phyloP scores from a whole-genome alignment of 2,329 filamentous ascomycete species.

The Herpotrichia juniperi region DNA sequence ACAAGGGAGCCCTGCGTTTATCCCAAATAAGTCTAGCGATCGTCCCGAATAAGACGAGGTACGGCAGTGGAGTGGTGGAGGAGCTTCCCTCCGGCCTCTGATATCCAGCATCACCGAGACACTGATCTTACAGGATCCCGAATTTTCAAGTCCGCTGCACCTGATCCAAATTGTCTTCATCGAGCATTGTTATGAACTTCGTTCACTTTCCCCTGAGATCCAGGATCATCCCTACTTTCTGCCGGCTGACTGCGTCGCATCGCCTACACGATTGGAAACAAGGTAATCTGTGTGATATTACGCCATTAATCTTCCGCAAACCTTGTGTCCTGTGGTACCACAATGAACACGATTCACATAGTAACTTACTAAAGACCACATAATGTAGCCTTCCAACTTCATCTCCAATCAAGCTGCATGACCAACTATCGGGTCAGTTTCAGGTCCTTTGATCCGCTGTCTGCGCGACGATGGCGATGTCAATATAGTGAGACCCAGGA shows the following conservation, averaged over 20 bases:
- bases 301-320: conserved; percentile 30
- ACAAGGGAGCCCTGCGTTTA: not conserved
- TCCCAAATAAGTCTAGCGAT: not conserved
- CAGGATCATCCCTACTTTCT: conserved; percentile 14
- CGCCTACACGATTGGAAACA: conserved; percentile 16
- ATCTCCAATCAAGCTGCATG: conserved; percentile 11
- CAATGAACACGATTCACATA: not conserved
- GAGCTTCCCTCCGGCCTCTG: not conserved
- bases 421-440: conserved; percentile 13
- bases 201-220: conserved; percentile 2
- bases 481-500: not conserved
- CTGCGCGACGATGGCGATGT: not conserved
- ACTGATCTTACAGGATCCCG: not conserved
- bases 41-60: not conserved
- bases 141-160: not conserved
- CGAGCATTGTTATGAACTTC: not conserved
- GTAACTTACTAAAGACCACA: not conserved
- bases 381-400: conserved; percentile 1
- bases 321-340: conserved; percentile 8
- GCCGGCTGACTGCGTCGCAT: conserved; percentile 23
- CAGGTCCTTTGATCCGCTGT: conserved; percentile 14
- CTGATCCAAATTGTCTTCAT: not conserved
- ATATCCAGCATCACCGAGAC: not conserved
- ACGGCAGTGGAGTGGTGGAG: not conserved
- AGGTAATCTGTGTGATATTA: conserved; percentile 25